These are phyloP conservation scores for Salvia rosmarinus DNA, from an alignment of 257 asterid species.

Conservation along the genomic window DNA sequence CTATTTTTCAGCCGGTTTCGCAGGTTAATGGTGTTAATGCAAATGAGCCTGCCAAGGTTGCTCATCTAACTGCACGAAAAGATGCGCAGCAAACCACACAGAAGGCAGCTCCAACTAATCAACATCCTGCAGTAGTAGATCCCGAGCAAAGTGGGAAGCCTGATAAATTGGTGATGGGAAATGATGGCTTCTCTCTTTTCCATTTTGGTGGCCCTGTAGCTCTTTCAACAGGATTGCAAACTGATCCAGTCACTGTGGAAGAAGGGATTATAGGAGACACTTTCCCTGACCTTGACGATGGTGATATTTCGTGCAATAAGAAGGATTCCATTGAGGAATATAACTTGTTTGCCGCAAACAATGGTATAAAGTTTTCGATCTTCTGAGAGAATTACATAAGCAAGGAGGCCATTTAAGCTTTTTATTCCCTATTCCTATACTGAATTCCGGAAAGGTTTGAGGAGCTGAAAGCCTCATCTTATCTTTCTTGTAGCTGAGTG, in stretches of 20 bases:
- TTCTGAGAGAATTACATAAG: constrained; percentile 55
- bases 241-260: constrained; percentile 50
- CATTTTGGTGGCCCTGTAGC: constrained; percentile 92
- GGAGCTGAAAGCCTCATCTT: constrained; percentile 19
- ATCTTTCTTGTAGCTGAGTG: constrained; percentile 38
- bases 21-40: constrained; percentile 52
- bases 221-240: constrained; percentile 63
- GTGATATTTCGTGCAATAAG: constrained; percentile 48
- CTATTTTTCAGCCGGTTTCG: constrained; percentile 62
- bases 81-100: constrained; percentile 36
- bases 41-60: constrained; percentile 48
- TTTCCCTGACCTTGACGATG: constrained; percentile 41
- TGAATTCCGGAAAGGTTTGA: constrained; percentile 53
- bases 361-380: constrained; percentile 80
- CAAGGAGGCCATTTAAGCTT: constrained; percentile 37
- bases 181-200: constrained; percentile 84
- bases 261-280: constrained; percentile 47
- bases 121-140: constrained; percentile 43
- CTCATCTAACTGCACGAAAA: constrained; percentile 42
- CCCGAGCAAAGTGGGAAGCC: constrained; percentile 44
- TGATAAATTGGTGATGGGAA: constrained; percentile 45
- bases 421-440: constrained; percentile 35
- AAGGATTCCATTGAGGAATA: constrained; percentile 77
- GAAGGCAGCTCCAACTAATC: constrained; percentile 39
- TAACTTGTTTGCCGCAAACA: constrained; percentile 83